Conservation (phyloP, 805 yeast species). For the Grigorovia yakushimaensis region DNA sequence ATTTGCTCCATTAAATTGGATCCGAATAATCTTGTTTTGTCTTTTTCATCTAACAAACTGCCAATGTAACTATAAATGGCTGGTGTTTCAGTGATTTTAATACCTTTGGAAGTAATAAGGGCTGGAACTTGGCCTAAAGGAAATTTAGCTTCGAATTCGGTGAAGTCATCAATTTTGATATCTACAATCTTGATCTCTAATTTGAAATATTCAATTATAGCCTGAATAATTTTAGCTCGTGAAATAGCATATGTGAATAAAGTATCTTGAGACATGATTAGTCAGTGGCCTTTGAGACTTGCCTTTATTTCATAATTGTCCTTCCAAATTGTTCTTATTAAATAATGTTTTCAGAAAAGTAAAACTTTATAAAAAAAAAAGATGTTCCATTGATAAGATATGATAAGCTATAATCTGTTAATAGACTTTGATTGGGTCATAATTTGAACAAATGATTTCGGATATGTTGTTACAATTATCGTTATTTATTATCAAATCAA, state of each 20-base stretch:
- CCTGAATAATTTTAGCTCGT: slow-evolving; percentile 29
- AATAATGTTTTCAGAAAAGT: too few relatives aligned
- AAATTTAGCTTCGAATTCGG: slow-evolving; percentile 38
- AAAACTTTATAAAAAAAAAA: too few relatives aligned
- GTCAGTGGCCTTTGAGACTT: too few relatives aligned
- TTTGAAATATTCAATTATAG: slow-evolving; percentile 46
- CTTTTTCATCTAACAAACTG: slow-evolving; percentile 29
- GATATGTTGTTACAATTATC: too few relatives aligned
- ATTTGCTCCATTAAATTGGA: slow-evolving; percentile 21
- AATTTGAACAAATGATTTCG: too few relatives aligned
- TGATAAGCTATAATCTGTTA: too few relatives aligned
- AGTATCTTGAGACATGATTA: slow-evolving; percentile 70
- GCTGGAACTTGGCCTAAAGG: slow-evolving; percentile 62
- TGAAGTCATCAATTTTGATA: slow-evolving; percentile 26
- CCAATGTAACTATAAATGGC: slow-evolving; percentile 50
- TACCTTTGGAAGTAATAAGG: slow-evolving; percentile 61
- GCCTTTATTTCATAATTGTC: too few relatives aligned
- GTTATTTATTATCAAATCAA: too few relatives aligned
- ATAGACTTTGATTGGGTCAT: too few relatives aligned
- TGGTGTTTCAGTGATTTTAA: slow-evolving; percentile 57
- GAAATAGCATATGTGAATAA: slow-evolving; percentile 34
- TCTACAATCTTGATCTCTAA: slow-evolving; percentile 48
- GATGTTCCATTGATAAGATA: too few relatives aligned
- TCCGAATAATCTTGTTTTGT: slow-evolving; percentile 47
- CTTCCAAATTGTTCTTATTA: too few relatives aligned